These are phyloP conservation scores for Larix kaempferi DNA, from an alignment of 75 land plant species.

Conservation along the genomic window DNA sequence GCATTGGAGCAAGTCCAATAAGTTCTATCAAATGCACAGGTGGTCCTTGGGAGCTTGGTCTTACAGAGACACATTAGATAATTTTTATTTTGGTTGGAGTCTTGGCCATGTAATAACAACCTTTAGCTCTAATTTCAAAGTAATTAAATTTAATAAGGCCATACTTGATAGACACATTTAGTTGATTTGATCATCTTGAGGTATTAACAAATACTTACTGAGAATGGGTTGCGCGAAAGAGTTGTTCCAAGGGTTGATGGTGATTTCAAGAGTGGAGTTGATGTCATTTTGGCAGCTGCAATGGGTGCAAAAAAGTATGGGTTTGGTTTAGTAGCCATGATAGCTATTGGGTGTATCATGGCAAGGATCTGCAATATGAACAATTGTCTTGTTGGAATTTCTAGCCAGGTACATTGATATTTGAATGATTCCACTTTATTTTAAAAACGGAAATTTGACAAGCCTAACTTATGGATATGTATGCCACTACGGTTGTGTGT, in stretches of 20 bases:
- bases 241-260: conserved; percentile 94
- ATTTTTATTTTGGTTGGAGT: too few relatives aligned
- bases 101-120: not conserved
- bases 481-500: not conserved
- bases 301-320: conserved; percentile 99
- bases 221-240: conserved; percentile 87
- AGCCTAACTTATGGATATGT: not conserved
- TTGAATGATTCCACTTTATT: not conserved
- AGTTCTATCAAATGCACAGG: conserved; percentile 87
- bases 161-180: not conserved
- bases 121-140: not conserved
- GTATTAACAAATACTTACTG: conserved; percentile 66
- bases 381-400: conserved; percentile 98
- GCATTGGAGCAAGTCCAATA: conserved; percentile 16
- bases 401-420: conserved; percentile 71
- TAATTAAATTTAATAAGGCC: not conserved
- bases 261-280: conserved; percentile 92
- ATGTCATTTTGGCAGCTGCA: conserved; percentile 92
- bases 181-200: not conserved
- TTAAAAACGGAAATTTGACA: not conserved
- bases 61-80: conserved; percentile 53
- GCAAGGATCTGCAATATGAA: conserved; percentile 97
- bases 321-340: conserved; percentile 96
- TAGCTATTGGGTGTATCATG: conserved; percentile 98
- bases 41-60: conserved; percentile 98